Percentiles rank a stretch among this genome's conserved stretches.
These are phyloP conservation scores for Ophiostoma sp. DNA, from an alignment of 2,329 filamentous ascomycete species.

Conservation along the genomic window DNA sequence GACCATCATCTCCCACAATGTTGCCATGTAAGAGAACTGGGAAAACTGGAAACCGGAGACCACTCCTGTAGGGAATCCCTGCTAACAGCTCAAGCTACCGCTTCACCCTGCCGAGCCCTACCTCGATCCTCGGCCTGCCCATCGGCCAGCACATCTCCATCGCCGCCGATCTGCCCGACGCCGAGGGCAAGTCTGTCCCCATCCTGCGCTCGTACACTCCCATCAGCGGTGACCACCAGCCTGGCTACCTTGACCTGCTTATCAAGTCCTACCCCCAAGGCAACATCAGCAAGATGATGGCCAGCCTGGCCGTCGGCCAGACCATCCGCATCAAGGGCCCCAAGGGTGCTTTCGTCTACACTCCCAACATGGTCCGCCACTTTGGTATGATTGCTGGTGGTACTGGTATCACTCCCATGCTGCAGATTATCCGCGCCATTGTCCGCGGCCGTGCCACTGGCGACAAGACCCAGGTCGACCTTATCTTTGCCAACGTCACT, in stretches of 20 bases:
- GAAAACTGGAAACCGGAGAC: not conserved
- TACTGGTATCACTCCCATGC: constrained; percentile 97
- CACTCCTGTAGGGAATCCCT: not conserved
- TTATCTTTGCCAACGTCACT: constrained; percentile 97
- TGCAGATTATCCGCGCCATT: constrained; percentile 90
- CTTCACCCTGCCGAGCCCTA: constrained; percentile 73
- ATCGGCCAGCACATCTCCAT: constrained; percentile 99
- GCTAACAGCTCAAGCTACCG: constrained; percentile 63
- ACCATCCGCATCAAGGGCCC: constrained; percentile 86
- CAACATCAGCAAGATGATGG: constrained; percentile 94
- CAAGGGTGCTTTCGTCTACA: constrained; percentile 97
- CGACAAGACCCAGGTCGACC: constrained; percentile 82
- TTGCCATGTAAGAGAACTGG: constrained; percentile 65
- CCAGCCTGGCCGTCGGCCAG: constrained; percentile 74
- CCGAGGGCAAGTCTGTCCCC: constrained; percentile 70
- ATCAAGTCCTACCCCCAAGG: constrained; percentile 97
- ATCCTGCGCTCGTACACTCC: constrained; percentile 90
- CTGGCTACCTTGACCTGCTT: constrained; percentile 89
- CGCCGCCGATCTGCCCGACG: constrained; percentile 64
- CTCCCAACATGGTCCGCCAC: constrained; percentile 89
- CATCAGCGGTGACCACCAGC: constrained; percentile 81
- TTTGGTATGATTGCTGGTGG: constrained; percentile 98
- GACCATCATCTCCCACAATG: constrained; percentile 94
- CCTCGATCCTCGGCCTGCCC: constrained; percentile 84
- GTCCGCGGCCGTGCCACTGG: constrained; percentile 71